A percentile compares a stretch with the other conserved stretches of the same genome.
Evolutionary conservation across 768 basidiomycete species (phyloP).

Genomic region (Naganishia vishniacii): DNA sequence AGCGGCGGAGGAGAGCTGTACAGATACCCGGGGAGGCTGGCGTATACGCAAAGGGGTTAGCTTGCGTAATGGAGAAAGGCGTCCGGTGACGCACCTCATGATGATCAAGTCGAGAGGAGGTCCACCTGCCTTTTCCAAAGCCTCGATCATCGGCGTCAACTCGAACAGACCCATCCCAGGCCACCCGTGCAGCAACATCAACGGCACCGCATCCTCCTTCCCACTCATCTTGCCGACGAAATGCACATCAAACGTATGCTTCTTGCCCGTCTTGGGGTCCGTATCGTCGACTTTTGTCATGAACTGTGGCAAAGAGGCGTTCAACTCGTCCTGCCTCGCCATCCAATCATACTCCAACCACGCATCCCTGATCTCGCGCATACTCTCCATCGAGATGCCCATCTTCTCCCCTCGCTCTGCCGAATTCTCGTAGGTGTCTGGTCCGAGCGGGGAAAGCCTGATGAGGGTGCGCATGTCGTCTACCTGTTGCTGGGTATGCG

Average conservation of each 20-base stretch:
- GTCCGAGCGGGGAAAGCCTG: slow-evolving; percentile 14
- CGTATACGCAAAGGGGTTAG: too few species aligned
- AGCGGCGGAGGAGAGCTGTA: slow-evolving; percentile 41
- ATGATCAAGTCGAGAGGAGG: slow-evolving; percentile 34
- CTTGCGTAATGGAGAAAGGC: too few species aligned
- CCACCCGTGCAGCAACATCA: slow-evolving; percentile 26
- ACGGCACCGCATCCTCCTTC: slow-evolving; percentile 18
- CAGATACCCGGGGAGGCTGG: slow-evolving; percentile 39
- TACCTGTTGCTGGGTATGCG: slow-evolving; percentile 7
- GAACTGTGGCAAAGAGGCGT: neutral
- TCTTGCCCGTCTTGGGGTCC: slow-evolving; percentile 8
- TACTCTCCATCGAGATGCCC: slow-evolving; percentile 12
- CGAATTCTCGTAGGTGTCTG: slow-evolving; percentile 16
- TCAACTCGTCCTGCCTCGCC: neutral
- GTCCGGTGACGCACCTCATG: slow-evolving; percentile 15
- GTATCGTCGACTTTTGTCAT: slow-evolving; percentile 15
- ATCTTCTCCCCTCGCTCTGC: neutral
- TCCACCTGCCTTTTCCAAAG: slow-evolving; percentile 23
- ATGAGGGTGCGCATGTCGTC: slow-evolving; percentile 14
- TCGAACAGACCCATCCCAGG: slow-evolving; percentile 30
- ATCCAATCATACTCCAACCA: slow-evolving; percentile 18
- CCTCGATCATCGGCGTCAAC: slow-evolving; percentile 30
- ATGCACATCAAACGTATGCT: slow-evolving; percentile 23
- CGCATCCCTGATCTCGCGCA: neutral
- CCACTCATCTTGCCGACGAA: slow-evolving; percentile 17